A percentile compares a stretch with the other conserved stretches of the same genome.
phyloP scores from a whole-genome alignment of 140 eudicot species.

The Anethum foeniculum region DNA sequence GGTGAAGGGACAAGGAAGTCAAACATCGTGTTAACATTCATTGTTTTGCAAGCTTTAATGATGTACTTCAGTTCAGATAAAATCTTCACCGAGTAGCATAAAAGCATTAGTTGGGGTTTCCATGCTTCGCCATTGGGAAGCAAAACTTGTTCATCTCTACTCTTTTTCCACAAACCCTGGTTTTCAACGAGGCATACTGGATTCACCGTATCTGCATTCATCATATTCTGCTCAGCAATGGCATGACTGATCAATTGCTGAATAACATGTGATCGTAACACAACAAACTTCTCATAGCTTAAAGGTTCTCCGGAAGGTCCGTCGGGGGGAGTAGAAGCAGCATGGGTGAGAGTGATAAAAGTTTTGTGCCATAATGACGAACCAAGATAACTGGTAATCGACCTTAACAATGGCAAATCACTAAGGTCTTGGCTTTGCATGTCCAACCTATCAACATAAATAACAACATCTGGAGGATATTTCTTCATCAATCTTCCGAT shows the following conservation, averaged over 20 bases:
- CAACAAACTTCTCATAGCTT: constrained; percentile 40
- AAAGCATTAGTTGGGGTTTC: constrained; percentile 41
- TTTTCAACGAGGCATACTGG: constrained; percentile 67
- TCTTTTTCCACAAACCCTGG: constrained; percentile 23
- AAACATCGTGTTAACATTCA: constrained; percentile 14
- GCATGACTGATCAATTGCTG: constrained; percentile 43
- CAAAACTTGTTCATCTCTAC: constrained; percentile 20
- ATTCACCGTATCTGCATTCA: constrained; percentile 19
- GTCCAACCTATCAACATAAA: constrained; percentile 84
- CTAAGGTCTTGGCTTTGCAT: constrained; percentile 25
- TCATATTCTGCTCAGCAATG: constrained; percentile 19
- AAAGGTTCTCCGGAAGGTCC: constrained; percentile 46
- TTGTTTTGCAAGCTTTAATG: constrained; percentile 4
- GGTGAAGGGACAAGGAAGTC: constrained; percentile 19
- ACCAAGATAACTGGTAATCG: constrained; percentile 60
- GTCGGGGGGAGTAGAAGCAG: constrained; percentile 38
- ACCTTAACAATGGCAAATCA: constrained; percentile 45
- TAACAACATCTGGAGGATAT: constrained; percentile 47
- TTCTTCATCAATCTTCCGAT: constrained; percentile 40
- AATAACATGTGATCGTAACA: constrained; percentile 39
- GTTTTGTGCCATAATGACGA: constrained; percentile 52
- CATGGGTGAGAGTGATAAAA: constrained; percentile 72
- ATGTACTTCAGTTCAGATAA: constrained; percentile 29
- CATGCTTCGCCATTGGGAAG: constrained; percentile 40
- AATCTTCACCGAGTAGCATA: constrained; percentile 54